A percentile compares a stretch with the other conserved stretches of the same genome.
Conservation (phyloP, 2,329 filamentous ascomycete genomes). For the Neurospora sp. region DNA sequence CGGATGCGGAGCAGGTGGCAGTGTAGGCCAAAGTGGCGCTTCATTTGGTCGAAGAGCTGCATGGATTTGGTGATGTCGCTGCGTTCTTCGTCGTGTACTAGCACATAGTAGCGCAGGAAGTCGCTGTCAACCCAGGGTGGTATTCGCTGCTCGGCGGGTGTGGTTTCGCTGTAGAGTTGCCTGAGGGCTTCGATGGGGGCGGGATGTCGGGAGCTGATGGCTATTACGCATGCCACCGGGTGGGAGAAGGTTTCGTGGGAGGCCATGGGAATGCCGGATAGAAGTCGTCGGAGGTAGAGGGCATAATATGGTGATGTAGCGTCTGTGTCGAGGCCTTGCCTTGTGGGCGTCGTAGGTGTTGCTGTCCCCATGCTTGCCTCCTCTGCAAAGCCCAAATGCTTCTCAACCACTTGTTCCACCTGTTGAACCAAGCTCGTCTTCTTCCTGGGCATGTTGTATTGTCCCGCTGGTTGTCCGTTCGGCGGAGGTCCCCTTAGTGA, state of each 20-base stretch:
- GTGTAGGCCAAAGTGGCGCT: constrained; percentile 91
- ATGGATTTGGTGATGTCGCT: constrained; percentile 89
- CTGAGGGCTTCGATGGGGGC: constrained; percentile 80
- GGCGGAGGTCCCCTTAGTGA: constrained; percentile 14
- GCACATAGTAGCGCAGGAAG: constrained; percentile 89
- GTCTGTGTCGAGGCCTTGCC: constrained; percentile 34
- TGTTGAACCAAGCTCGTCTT: constrained; percentile 47
- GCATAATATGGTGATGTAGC: constrained; percentile 71
- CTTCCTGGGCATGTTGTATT: constrained; percentile 7
- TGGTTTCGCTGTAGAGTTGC: constrained; percentile 77
- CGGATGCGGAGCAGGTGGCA: constrained; percentile 84
- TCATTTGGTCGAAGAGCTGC: constrained; percentile 94
- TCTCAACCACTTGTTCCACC: constrained; percentile 71
- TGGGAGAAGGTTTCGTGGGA: constrained; percentile 92
- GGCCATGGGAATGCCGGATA: constrained; percentile 69
- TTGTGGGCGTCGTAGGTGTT: constrained; percentile 29
- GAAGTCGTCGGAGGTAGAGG: constrained; percentile 70
- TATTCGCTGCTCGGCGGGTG: constrained; percentile 60
- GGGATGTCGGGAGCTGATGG: constrained; percentile 81
- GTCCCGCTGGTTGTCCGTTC: constrained; percentile 18
- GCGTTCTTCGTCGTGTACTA: constrained; percentile 92
- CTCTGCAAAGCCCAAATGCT: constrained; percentile 70
- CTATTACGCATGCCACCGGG: constrained; percentile 88
- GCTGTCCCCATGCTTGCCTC: constrained; percentile 35
- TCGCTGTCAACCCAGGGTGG: constrained; percentile 85